These are phyloP conservation scores for Malassezia pachydermatis DNA, from an alignment of 1,284 basidiomycete genomes.

Conservation along the genomic window DNA sequence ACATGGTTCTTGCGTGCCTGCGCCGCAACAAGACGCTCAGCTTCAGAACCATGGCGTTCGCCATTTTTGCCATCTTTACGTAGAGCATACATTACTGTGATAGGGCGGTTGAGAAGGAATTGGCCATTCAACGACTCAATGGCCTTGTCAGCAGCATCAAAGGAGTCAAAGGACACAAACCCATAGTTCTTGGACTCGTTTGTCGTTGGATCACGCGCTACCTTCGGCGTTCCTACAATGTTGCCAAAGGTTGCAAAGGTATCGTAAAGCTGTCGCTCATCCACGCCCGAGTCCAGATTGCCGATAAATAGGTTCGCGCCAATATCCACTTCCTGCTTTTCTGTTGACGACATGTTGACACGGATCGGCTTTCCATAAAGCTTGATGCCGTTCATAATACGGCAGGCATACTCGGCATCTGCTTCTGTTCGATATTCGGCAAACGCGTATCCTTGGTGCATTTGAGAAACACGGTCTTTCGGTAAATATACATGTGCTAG, in stretches of 20 bases:
- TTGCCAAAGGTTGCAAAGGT: conserved; percentile 90
- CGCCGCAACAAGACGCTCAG: conserved; percentile 83
- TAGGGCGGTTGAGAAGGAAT: conserved; percentile 94
- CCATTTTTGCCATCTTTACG: conserved; percentile 95
- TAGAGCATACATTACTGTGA: conserved; percentile 92
- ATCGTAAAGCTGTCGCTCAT: conserved; percentile 82
- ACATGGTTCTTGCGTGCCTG: conserved; percentile 92
- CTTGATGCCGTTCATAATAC: conserved; percentile 99
- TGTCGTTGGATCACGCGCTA: conserved; percentile 72
- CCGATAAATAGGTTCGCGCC: conserved; percentile 96
- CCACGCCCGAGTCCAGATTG: conserved; percentile 82
- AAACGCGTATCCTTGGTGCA: conserved; percentile 96
- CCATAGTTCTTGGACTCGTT: conserved; percentile 90
- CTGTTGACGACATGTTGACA: conserved; percentile 88
- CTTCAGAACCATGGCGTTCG: conserved; percentile 90
- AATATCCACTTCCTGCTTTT: conserved; percentile 94
- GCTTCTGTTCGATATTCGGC: conserved; percentile 97
- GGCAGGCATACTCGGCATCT: conserved; percentile 97
- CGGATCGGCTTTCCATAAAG: conserved; percentile 95
- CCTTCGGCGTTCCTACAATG: conserved; percentile 87
- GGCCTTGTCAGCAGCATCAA: conserved; percentile 90
- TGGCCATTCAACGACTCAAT: conserved; percentile 93
- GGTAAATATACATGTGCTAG: conserved; percentile 76
- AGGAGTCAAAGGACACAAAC: conserved; percentile 91
- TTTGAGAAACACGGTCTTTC: conserved; percentile 96